Base-by-base conservation (phyloP, 116 monocot species). In the Thalassia testudinum region DNA sequence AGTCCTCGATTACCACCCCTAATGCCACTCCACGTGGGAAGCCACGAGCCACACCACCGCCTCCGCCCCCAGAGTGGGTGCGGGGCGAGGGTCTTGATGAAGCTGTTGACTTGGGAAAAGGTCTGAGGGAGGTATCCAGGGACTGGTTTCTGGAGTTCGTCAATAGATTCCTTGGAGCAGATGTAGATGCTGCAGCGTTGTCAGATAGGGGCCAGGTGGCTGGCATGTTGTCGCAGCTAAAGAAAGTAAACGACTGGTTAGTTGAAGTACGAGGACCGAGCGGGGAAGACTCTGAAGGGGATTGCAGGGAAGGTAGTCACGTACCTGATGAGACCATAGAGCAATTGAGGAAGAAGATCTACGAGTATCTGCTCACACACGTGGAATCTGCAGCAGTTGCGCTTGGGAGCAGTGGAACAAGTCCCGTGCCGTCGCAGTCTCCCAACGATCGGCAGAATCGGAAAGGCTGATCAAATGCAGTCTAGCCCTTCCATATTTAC, bases 331-430 rank as follows among this genome's bases (percentile, higher is more conserved):
- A 88, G 59, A 95, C 72, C 1, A 61, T 88, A 0, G 77, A 81
- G 34, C 54, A 70, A 50, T 38, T 95, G 26, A 74, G 85, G 67
- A 95, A 85, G 72, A 95, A 95, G 66, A 95, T 95, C 37, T 95
- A 88, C 26, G 88, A 85, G 47, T 95, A 88, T 58, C 74, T 95
- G 24, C 72, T 95, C n/a, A 65, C 74, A 1, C 81, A 95, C 57
- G 95, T 95, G 25, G 95, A 95, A 59, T 85, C 79, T 2, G 85
- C 95, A 4, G 88, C 88, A 0, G 81, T 76, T 18, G 85, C 88
- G 1, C 72, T 95, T 6, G 66, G 66, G 7, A 58, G 42, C 29
- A 48, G 56, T 27, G 15, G 42, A 16, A n/a, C n/a, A n/a, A n/a
- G n/a, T n/a, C 23, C 43, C 16, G 16, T 43, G 7, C 21, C 27